Percentiles rank a stretch among this genome's conserved stretches.
Evolutionary conservation across 129 eudicot species (phyloP).

Genomic region (Saposhnikovia divaricata): DNA sequence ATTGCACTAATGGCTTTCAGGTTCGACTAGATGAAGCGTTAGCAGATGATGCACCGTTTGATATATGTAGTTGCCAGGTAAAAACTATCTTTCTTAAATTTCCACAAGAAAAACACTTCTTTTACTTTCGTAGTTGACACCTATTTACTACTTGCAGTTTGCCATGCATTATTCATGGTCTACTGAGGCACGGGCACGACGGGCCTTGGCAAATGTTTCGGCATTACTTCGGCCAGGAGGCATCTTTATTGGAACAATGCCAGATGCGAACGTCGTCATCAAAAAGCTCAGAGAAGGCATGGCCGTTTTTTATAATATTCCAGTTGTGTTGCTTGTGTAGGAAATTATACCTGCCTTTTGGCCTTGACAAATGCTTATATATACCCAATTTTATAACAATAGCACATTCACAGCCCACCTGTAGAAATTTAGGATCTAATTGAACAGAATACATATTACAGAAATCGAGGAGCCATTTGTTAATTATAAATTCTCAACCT

Average conservation of each 20-base stretch:
- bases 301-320: neutral
- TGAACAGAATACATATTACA: too few species aligned
- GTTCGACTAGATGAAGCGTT: slow-evolving; percentile 65
- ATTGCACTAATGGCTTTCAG: slow-evolving; percentile 30
- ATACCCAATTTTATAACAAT: neutral
- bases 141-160: slow-evolving; percentile 41
- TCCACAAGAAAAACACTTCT: too few species aligned
- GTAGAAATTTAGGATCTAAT: too few species aligned
- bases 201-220: slow-evolving; percentile 94
- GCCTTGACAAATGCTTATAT: neutral
- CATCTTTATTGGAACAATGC: slow-evolving; percentile 96
- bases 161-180: slow-evolving; percentile 92
- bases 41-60: slow-evolving; percentile 91
- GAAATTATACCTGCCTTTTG: neutral
- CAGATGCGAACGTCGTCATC: slow-evolving; percentile 91
- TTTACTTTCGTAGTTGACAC: too few species aligned
- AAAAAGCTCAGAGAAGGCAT: slow-evolving; percentile 95
- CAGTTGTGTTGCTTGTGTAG: neutral
- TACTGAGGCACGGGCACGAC: slow-evolving; percentile 97
- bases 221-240: slow-evolving; percentile 99
- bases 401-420: neutral
- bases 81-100: slow-evolving; percentile 2
- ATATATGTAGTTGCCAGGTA: slow-evolving; percentile 93
- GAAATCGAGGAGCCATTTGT: neutral
- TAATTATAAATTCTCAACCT: neutral